Conservation (phyloP, 2,329 filamentous ascomycete genomes). For the Arachnomyces sp. region DNA sequence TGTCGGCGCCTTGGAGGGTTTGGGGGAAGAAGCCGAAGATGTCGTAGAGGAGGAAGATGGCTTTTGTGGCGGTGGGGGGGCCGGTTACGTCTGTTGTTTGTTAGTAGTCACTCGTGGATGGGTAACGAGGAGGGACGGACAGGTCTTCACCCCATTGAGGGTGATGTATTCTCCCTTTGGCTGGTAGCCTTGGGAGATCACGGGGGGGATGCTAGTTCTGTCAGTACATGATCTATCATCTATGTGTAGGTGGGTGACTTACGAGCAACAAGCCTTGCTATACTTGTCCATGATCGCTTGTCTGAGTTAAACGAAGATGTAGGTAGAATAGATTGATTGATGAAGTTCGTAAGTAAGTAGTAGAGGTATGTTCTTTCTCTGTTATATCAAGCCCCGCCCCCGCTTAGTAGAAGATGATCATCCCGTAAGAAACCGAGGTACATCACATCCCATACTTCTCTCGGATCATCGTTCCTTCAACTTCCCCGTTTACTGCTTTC, state of each 20-base stretch:
- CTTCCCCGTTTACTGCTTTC: no score
- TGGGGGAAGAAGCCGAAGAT: conserved; percentile 60
- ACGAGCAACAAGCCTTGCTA: conserved; percentile 41
- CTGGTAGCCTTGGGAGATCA: conserved; percentile 42
- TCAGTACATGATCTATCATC: no score
- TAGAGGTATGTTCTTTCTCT: no score
- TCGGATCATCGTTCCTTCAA: no score
- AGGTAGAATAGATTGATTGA: no score
- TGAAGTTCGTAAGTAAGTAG: no score
- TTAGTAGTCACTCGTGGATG: neutral
- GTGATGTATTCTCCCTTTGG: conserved; percentile 53
- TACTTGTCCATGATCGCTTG: conserved; percentile 37
- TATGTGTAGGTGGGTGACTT: no score
- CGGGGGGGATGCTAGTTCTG: conserved; percentile 37
- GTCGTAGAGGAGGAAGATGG: conserved; percentile 52
- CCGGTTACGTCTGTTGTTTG: conserved; percentile 46
- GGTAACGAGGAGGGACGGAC: conserved; percentile 25
- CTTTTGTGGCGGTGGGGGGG: conserved; percentile 47
- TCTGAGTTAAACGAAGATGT: no score
- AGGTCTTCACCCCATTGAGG: conserved; percentile 56
- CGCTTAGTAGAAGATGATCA: no score
- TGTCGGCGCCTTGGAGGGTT: conserved; percentile 57
- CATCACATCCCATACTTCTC: no score
- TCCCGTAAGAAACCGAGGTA: no score
- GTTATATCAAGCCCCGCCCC: no score